Percentiles rank a stretch among this genome's conserved stretches.
These are phyloP conservation scores for Carex myosuroides DNA, from an alignment of 176 grass and related monocot species.

Conservation along the genomic window DNA sequence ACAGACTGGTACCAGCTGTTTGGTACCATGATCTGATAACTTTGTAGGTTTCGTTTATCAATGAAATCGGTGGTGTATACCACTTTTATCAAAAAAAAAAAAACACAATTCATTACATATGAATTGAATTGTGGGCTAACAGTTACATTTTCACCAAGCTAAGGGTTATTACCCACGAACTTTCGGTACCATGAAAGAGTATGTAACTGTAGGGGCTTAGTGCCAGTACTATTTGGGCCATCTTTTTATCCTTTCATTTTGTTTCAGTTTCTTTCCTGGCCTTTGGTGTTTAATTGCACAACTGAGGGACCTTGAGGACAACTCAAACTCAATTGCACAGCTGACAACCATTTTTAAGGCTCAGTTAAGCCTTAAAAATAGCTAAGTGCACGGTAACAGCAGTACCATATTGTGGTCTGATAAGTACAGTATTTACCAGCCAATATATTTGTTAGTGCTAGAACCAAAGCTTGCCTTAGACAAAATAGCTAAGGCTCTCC, in stretches of 20 bases:
- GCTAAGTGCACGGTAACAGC: background rate
- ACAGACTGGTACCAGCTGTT: too few relatives aligned
- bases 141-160: background rate
- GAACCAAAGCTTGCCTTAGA: background rate
- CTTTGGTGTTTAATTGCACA: background rate
- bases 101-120: background rate
- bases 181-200: background rate
- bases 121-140: background rate
- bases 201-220: background rate
- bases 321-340: background rate
- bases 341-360: background rate
- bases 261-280: background rate
- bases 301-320: background rate
- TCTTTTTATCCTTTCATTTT: background rate
- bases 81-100: too few relatives aligned
- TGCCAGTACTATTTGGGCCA: background rate
- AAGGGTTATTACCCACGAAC: background rate
- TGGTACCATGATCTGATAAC: too few relatives aligned
- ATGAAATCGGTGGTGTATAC: too few relatives aligned
- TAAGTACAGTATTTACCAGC: background rate
- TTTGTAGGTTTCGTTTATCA: too few relatives aligned
- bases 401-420: background rate
- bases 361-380: background rate
- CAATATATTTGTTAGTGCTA: background rate
- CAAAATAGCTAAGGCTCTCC: background rate